phyloP scores from a whole-genome alignment of 1,139 yeast species.

The Saccharomyces hybrid region DNA sequence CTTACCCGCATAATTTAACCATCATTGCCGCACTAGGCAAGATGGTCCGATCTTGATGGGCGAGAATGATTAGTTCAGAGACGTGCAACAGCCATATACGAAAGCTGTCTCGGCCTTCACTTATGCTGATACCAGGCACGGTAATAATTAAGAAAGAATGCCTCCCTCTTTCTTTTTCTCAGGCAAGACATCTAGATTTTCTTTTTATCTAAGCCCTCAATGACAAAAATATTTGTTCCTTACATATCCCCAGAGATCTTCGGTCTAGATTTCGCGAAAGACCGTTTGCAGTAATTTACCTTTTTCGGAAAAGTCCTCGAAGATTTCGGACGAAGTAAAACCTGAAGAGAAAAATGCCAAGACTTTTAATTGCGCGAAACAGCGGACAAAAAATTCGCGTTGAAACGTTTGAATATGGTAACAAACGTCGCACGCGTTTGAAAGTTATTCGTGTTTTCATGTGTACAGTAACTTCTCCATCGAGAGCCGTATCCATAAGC shows the following conservation, averaged over 20 bases:
- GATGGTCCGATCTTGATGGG: not conserved
- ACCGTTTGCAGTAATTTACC: not conserved
- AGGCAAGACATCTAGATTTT: too few relatives aligned
- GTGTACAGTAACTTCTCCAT: not conserved
- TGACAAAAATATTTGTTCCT: not conserved
- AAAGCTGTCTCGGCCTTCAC: not conserved
- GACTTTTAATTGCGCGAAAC: not conserved
- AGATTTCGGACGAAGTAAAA: not conserved
- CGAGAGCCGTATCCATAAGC: not conserved
- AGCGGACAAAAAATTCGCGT: not conserved
- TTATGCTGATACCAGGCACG: not conserved
- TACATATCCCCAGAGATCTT: constrained; percentile 1
- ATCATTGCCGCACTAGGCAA: not conserved
- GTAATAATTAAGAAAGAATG: not conserved
- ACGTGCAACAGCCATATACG: not conserved
- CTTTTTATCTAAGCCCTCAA: not conserved
- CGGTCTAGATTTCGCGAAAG: not conserved
- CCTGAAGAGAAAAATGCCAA: not conserved
- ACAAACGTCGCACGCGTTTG: not conserved
- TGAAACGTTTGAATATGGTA: not conserved
- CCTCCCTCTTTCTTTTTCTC: not conserved
- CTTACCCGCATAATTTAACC: not conserved
- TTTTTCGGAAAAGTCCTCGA: not conserved
- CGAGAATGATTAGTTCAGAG: not conserved
- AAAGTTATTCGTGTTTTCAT: not conserved